Percentiles rank a stretch among this genome's conserved stretches.
These are phyloP conservation scores for Picochlorum costavermella DNA, from an alignment of 139 green algal species.

Conservation along the genomic window DNA sequence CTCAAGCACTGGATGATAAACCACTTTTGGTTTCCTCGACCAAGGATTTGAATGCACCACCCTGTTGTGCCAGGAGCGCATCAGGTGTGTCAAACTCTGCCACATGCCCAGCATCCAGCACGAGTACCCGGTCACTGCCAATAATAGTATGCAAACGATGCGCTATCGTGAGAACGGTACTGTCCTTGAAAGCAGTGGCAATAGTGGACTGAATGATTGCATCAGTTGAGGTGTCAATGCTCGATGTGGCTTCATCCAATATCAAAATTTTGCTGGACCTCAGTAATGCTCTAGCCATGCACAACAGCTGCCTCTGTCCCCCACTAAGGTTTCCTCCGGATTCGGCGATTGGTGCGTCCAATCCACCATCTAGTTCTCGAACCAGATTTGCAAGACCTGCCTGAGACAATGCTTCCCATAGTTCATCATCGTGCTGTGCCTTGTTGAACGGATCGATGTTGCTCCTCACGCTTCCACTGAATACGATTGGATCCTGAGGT, in stretches of 20 bases:
- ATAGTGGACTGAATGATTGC: constrained; percentile 39
- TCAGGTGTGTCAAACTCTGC: constrained; percentile 10
- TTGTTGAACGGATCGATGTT: constrained; percentile 91
- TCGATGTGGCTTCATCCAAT: constrained; percentile 86
- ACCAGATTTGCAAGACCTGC: constrained; percentile 27
- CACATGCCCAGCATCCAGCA: constrained; percentile 24
- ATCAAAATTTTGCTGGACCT: constrained; percentile 47
- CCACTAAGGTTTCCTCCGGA: constrained; percentile 78
- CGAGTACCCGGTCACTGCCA: constrained; percentile 22
- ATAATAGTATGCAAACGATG: constrained; percentile 43
- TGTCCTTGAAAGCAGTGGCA: constrained; percentile 34
- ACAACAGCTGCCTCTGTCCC: constrained; percentile 90
- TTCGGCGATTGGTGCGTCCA: constrained; percentile 60
- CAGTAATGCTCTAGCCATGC: constrained; percentile 82
- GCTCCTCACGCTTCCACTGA: constrained; percentile 74
- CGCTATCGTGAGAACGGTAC: constrained; percentile 57
- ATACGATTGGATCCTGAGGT: constrained; percentile 88
- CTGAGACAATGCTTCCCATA: constrained; percentile 36
- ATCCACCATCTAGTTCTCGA: constrained; percentile 13
- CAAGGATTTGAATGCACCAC: constrained; percentile 9
- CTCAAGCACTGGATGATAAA: too few species aligned
- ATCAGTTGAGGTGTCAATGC: constrained; percentile 20
- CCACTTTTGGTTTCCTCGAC: constrained; percentile 8
- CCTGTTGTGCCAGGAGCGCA: not conserved
- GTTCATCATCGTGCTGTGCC: constrained; percentile 21